Percentiles rank a stretch among this genome's conserved stretches.
phyloP scores from a whole-genome alignment of 352 stramenopile species.

The Elongisporangium senticosum region DNA sequence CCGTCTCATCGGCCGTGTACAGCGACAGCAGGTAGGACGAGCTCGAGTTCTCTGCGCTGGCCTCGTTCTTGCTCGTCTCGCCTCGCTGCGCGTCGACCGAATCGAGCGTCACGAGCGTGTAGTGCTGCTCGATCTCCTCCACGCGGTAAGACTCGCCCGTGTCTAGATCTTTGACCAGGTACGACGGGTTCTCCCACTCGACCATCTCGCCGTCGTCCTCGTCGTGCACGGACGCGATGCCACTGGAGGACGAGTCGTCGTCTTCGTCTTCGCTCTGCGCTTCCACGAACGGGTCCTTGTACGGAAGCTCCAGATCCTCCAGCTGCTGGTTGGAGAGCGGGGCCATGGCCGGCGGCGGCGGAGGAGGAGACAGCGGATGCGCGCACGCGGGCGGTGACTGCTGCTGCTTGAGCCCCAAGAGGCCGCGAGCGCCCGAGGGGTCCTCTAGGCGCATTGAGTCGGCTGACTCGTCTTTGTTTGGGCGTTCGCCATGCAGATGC shows the following conservation, averaged over 20 bases:
- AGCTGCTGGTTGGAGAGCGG: constrained; percentile 10
- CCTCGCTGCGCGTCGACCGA: constrained; percentile 45
- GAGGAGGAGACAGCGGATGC: neutral
- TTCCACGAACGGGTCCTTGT: constrained; percentile 51
- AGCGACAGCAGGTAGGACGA: constrained; percentile 71
- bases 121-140: constrained; percentile 82
- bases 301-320: constrained; percentile 27
- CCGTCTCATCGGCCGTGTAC: constrained; percentile 76
- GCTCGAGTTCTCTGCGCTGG: constrained; percentile 22
- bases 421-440: neutral
- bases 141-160: constrained; percentile 73
- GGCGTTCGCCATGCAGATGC: neutral
- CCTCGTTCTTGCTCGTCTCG: constrained; percentile 13
- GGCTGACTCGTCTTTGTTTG: neutral
- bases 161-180: constrained; percentile 78
- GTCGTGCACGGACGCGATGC: constrained; percentile 2
- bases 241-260: constrained; percentile 19
- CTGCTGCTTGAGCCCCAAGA: constrained; percentile 1
- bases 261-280: constrained; percentile 19
- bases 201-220: constrained; percentile 18
- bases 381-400: constrained; percentile 3
- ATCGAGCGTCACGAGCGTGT: constrained; percentile 69
- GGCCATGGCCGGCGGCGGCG: neutral
- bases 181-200: constrained; percentile 75
- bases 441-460: constrained; percentile 18